These are phyloP conservation scores for Megacollybia marginata DNA, from an alignment of 768 basidiomycete species.

Conservation along the genomic window DNA sequence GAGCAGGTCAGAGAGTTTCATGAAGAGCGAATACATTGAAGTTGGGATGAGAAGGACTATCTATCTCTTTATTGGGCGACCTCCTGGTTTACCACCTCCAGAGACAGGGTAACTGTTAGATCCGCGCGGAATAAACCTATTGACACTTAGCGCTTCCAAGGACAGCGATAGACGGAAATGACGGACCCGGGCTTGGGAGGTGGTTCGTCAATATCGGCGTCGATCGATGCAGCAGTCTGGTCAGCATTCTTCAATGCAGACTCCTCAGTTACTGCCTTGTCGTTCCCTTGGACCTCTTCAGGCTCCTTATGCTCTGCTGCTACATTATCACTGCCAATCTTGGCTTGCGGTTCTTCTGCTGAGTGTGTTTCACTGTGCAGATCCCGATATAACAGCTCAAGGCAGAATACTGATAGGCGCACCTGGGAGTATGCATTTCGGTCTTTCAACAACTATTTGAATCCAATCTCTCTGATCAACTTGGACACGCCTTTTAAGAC, in stretches of 20 bases:
- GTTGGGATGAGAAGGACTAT: no score
- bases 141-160: no score
- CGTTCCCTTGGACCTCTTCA: neutral
- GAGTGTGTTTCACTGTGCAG: no score
- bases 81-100: no score
- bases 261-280: conserved; percentile 3
- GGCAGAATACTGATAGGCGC: neutral
- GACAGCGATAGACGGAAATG: neutral
- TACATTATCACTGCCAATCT: neutral
- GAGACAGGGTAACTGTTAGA: no score
- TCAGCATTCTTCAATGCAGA: neutral
- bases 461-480: no score
- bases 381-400: neutral
- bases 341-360: neutral
- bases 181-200: conserved; percentile 2
- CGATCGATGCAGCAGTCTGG: neutral
- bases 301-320: neutral
- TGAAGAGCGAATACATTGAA: no score
- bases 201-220: neutral
- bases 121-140: no score
- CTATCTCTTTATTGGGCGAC: no score
- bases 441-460: neutral
- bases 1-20: no score
- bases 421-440: neutral
- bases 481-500: no score